Base-by-base conservation (phyloP, 768 basidiomycete species). In the Phaeotremella skinneri region DNA sequence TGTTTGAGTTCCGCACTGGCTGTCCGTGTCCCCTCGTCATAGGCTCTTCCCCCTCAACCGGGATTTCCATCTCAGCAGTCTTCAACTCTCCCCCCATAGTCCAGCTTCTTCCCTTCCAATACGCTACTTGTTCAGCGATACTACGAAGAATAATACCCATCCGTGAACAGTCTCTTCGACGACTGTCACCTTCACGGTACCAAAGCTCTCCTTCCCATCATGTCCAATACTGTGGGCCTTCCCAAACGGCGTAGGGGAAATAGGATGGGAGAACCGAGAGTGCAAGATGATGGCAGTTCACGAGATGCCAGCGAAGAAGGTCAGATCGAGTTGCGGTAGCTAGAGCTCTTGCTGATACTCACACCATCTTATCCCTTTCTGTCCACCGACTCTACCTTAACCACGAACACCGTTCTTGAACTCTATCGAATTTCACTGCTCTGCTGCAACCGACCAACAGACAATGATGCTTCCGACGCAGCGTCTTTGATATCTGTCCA, bases 241-340 rank as follows among this genome's bases (percentile, higher is more conserved):
- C 59, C 69, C 2, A 59, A 61, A 54, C 58, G 57, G n/a, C 55
- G 63, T 17, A 69, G 56, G 2, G 42, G 60, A 17, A 69, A 67
- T 32, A 30, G 58, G 11, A 32, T 63, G 30, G 66, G 64, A 3
- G 70, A 74, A 47, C 34, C 66, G 30, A 59, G 58, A 49, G 58
- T 50, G n/a, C 49, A 58, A 37, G 70, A 62, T 52, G 62, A 62
- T 14, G 63, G 59, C n/a, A 67, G 67, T 45, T 73, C 71, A 47
- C 52, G 70, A 58, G 76, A 78, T 64, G 77, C 77, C 16, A 77
- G 76, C 57, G 77, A 77, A 52, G 77, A 78, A 60, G 73, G 77
- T 78, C 55, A 64, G 70, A 64, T 6, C 27, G 30, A 26, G 31
- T n/a, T 49, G 49, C 49, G 16, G 7, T 20, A 5, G 30, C 26